These are phyloP conservation scores for Pluteus cervinus DNA, from an alignment of 768 basidiomycete species.

Conservation along the genomic window DNA sequence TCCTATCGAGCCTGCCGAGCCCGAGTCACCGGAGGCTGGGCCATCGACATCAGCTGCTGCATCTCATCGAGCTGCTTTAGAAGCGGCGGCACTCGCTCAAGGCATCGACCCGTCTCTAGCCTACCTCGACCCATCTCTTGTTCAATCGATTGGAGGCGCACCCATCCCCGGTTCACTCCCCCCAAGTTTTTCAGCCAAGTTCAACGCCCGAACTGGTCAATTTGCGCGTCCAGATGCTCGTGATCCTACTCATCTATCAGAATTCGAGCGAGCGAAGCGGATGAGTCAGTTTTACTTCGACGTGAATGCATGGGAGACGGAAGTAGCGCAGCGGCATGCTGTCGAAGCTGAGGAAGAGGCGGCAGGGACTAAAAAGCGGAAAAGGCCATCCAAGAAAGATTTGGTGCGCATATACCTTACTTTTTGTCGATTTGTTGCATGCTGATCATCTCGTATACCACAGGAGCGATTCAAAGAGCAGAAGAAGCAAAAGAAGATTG, in stretches of 20 bases:
- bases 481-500: constrained; percentile 76
- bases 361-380: constrained; percentile 60
- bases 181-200: constrained; percentile 62
- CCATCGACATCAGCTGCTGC: constrained; percentile 19
- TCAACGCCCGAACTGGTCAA: constrained; percentile 77
- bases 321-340: constrained; percentile 40
- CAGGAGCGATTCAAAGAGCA: constrained; percentile 84
- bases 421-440: constrained; percentile 3
- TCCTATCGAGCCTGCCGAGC: constrained; percentile 15
- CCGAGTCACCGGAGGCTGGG: constrained; percentile 15
- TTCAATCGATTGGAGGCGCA: constrained; percentile 21
- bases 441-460: constrained; percentile 6
- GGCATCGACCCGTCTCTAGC: constrained; percentile 84
- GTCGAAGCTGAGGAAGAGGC: constrained; percentile 25
- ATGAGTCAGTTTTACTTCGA: constrained; percentile 91
- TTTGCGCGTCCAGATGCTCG: constrained; percentile 64
- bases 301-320: constrained; percentile 70
- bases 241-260: constrained; percentile 70
- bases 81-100: constrained; percentile 67
- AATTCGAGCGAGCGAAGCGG: constrained; percentile 74
- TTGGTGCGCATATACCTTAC: constrained; percentile 45
- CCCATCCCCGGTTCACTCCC: constrained; percentile 28
- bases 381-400: constrained; percentile 77
- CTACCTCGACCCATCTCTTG: constrained; percentile 70
- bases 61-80: constrained; percentile 42